Base-by-base conservation (phyloP, 163 green algal species). In the Chloromonas sp. region DNA sequence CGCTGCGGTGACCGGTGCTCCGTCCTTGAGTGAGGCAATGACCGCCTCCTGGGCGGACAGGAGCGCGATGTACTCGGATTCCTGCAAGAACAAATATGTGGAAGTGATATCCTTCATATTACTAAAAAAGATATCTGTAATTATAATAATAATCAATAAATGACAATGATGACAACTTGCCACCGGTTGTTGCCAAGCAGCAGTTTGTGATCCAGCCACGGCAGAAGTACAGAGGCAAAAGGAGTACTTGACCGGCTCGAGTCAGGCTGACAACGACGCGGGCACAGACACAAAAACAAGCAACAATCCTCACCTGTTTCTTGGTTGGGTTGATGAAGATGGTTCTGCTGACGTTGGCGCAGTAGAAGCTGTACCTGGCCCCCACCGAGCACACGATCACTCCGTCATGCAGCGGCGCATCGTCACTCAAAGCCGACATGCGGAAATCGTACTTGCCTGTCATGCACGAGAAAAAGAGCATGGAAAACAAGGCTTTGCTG, bases 311-410 rank as follows among this genome's bases (percentile, higher is more conserved):
- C 82, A 87, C 84, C 84, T 87, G 88, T 60, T 91, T 71, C 84
- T 93, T 92, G 79, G 86, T 95, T 60, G 96, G 94, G 87, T 98
- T 94, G 62, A 99, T 94, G 84, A 99, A 87, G 89, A 94, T 97
- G 1, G 96, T 98, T 71, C 96, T 92, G 58, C 86, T 81, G 59
- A 93, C 84, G 84, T 98, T 99, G 79, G 97, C 92, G 88, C 97
- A 99, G 92, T 99, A 99, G 70, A 89, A 95, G 58, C 87, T 88
- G 91, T 99, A 99, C 76, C 89, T 85, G 59, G 89, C 88, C 66
- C 96, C 96, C 61, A 98, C 74, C 0, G 89, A 92, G 70, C 94
- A 92, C 15, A 96, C 59, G 60, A 98, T 96, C 78, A 96, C 93
- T 59, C 90, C 90, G 83, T 97, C 60, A 58, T 83, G 79, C 8